Percentiles rank a stretch among this genome's conserved stretches.
These are phyloP conservation scores for Fusarium tanahbumbuense DNA, from an alignment of 2,329 filamentous ascomycete species.

Conservation along the genomic window DNA sequence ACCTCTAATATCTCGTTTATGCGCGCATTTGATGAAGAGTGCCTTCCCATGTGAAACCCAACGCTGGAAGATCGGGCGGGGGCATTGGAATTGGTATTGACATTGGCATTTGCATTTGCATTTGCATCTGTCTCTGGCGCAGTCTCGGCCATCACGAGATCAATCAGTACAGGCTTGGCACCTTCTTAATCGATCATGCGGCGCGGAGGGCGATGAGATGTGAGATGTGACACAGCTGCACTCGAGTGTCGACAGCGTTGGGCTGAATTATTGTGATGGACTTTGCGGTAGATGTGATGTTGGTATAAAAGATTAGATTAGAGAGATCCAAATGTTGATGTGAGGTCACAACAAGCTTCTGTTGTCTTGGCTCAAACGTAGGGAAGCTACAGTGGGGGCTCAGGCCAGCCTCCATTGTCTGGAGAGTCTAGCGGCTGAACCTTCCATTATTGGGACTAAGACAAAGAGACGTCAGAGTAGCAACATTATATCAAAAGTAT, in stretches of 20 bases:
- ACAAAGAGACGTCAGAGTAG: slow-evolving; percentile 11
- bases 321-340: not conserved
- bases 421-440: not conserved
- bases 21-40: slow-evolving; percentile 53
- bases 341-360: slow-evolving; percentile 22
- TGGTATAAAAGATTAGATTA: not conserved
- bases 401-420: not conserved
- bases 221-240: not conserved
- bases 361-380: not conserved
- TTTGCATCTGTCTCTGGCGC: slow-evolving; percentile 15
- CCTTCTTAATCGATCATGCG: slow-evolving; percentile 6
- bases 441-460: slow-evolving; percentile 14
- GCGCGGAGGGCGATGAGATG: not conserved
- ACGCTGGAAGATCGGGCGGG: slow-evolving; percentile 36
- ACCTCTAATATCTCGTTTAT: slow-evolving; percentile 62
- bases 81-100: not conserved
- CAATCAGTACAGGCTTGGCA: not conserved
- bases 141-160: slow-evolving; percentile 17
- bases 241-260: not conserved
- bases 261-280: not conserved
- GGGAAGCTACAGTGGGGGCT: slow-evolving; percentile 4
- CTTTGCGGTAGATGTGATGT: not conserved
- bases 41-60: slow-evolving; percentile 35
- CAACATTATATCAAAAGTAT: not conserved
- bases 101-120: slow-evolving; percentile 1